Conservation (phyloP, 768 basidiomycete genomes). For the Leccinellum albellum region DNA sequence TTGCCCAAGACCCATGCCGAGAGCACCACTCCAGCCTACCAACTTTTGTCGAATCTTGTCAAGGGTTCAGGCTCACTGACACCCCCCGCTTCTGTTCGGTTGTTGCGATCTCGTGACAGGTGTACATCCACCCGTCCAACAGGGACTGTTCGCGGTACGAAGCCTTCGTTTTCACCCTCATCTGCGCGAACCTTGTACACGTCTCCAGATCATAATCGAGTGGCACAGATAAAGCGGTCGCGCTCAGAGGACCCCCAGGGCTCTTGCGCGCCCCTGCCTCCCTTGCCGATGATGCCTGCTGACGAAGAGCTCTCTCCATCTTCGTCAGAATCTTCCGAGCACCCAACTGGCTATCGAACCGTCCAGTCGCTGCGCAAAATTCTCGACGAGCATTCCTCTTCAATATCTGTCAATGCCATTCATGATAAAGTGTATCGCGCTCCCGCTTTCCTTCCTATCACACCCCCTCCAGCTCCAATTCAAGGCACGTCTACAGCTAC, state of each 20-base stretch:
- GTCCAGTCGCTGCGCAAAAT: conserved; percentile 68
- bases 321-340: conserved; percentile 53
- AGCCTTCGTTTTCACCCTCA: conserved; percentile 11
- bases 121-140: conserved; percentile 33
- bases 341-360: conserved; percentile 54
- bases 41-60: conserved; percentile 58
- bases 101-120: conserved; percentile 33
- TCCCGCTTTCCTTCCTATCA: conserved; percentile 35
- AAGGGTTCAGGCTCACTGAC: conserved; percentile 31
- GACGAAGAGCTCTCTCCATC: conserved; percentile 51
- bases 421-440: conserved; percentile 14
- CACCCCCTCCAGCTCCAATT: conserved; percentile 46
- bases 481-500: conserved; percentile 72
- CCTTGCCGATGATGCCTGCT: conserved; percentile 51
- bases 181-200: conserved; percentile 7
- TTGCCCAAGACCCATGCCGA: conserved; percentile 38
- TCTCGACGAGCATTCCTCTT: conserved; percentile 48
- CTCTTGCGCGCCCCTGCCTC: conserved; percentile 9
- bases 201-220: conserved; percentile 15
- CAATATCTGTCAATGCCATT: conserved; percentile 20
- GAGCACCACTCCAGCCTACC: conserved; percentile 54
- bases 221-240: conserved; percentile 16
- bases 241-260: conserved; percentile 32
- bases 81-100: conserved; percentile 21
- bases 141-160: conserved; percentile 24